phyloP scores from a whole-genome alignment of 2,329 filamentous ascomycete genomes.

The Diaporthe vexans region DNA sequence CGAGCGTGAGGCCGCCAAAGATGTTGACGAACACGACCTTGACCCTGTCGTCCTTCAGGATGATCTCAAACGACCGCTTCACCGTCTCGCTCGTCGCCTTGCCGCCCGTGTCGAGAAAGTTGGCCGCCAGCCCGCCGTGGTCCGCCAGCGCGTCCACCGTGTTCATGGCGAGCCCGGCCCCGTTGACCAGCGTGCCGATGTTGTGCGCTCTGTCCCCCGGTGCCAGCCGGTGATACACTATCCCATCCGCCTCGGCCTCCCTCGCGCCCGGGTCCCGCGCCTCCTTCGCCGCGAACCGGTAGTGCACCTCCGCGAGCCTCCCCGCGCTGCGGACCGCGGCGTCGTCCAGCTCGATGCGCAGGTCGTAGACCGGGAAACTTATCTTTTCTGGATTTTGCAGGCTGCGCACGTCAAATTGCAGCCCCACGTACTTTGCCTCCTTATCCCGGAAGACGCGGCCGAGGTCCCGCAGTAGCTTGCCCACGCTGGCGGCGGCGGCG shows the following conservation, averaged over 20 bases:
- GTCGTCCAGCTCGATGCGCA: conserved; percentile 60
- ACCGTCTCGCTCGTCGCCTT: conserved; percentile 89
- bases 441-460: conserved; percentile 62
- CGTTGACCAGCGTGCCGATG: conserved; percentile 89
- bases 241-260: conserved; percentile 71
- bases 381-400: conserved; percentile 41
- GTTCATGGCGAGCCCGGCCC: conserved; percentile 92
- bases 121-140: conserved; percentile 78
- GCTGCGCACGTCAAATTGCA: conserved; percentile 49
- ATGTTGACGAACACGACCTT: conserved; percentile 75
- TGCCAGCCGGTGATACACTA: conserved; percentile 80
- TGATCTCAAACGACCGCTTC: conserved; percentile 79
- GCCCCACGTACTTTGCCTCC: conserved; percentile 62
- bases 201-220: conserved; percentile 63
- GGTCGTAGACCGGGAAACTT: not conserved
- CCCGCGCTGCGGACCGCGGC: conserved; percentile 53
- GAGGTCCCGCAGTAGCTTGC: conserved; percentile 66
- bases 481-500: conserved; percentile 49
- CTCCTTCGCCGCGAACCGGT: conserved; percentile 49
- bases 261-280: conserved; percentile 53
- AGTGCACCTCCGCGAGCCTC: conserved; percentile 58
- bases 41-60: conserved; percentile 79
- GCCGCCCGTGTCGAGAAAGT: conserved; percentile 91
- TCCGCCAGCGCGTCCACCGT: conserved; percentile 83
- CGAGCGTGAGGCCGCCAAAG: conserved; percentile 72